phyloP scores from a whole-genome alignment of 495 filamentous ascomycete species.

The Letharia columbiana region DNA sequence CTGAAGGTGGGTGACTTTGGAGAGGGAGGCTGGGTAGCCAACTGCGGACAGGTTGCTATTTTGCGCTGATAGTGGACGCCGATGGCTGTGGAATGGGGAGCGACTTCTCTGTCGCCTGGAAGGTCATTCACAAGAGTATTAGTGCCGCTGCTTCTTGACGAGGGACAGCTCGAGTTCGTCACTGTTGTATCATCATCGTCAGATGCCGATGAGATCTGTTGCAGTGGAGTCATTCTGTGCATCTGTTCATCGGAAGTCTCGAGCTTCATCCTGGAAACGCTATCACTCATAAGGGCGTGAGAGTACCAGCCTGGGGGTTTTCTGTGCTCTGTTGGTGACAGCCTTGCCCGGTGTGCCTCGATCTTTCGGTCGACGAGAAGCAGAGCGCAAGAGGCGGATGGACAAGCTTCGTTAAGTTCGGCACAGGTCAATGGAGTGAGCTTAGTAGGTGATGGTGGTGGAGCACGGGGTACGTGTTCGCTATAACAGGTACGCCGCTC shows the following conservation, averaged over 20 bases:
- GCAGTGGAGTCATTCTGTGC: constrained; percentile 6
- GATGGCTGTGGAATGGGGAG: neutral
- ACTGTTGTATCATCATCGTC: constrained; percentile 3
- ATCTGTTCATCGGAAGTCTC: neutral
- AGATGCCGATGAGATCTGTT: constrained; percentile 5
- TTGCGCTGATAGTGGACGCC: neutral
- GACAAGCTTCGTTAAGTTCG: neutral
- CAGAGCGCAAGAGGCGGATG: constrained; percentile 4
- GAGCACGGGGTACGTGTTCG: constrained; percentile 1
- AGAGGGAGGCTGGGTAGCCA: neutral
- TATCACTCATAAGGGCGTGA: neutral
- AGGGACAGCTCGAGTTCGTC: neutral
- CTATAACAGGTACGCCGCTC: neutral
- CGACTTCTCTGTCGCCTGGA: constrained; percentile 9
- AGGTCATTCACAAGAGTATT: neutral
- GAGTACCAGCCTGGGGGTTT: too few relatives aligned
- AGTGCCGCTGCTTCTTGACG: constrained; percentile 12
- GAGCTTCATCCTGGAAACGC: neutral
- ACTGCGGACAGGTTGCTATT: neutral
- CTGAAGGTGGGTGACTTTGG: neutral
- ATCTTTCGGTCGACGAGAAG: constrained; percentile 5
- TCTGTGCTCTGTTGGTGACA: neutral
- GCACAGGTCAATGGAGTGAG: neutral
- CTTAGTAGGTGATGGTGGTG: constrained; percentile 7
- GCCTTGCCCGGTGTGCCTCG: neutral